A percentile compares a stretch with the other conserved stretches of the same genome.
phyloP scores from a whole-genome alignment of 306 rosid genomes.

The Crotalaria pallida region DNA sequence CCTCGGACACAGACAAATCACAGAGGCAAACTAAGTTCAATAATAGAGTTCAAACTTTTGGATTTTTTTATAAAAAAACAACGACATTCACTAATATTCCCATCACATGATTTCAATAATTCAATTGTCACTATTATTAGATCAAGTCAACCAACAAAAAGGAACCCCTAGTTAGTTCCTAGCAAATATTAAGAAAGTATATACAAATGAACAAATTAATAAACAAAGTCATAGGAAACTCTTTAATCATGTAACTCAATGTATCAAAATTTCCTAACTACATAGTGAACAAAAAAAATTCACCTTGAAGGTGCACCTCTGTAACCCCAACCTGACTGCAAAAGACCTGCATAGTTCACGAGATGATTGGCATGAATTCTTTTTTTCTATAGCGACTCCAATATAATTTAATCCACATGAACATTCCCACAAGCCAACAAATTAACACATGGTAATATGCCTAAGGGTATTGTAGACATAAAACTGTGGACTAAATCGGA shows the following conservation, averaged over 20 bases:
- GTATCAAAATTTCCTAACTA: conserved; percentile 35
- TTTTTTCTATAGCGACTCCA: neutral
- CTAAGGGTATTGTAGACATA: neutral
- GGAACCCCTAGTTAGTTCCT: neutral
- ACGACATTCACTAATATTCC: neutral
- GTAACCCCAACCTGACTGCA: conserved; percentile 17
- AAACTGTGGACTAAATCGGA: neutral
- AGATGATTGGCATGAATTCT: neutral
- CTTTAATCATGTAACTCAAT: conserved; percentile 29
- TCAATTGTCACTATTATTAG: neutral
- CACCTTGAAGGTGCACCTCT: conserved; percentile 20
- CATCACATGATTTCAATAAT: neutral
- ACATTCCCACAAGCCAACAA: neutral
- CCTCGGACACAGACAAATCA: neutral
- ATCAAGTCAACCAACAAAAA: conserved; percentile 18
- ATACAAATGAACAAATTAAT: conserved; percentile 46
- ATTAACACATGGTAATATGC: neutral
- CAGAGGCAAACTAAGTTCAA: neutral
- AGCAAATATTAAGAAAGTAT: conserved; percentile 26
- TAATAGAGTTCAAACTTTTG: neutral
- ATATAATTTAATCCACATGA: neutral
- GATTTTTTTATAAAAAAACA: neutral
- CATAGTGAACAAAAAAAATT: conserved; percentile 31
- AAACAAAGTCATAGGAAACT: conserved; percentile 31
- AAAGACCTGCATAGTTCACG: conserved; percentile 38